phyloP scores from a whole-genome alignment of 164 flowering plant species.

The Platanus orientalis region DNA sequence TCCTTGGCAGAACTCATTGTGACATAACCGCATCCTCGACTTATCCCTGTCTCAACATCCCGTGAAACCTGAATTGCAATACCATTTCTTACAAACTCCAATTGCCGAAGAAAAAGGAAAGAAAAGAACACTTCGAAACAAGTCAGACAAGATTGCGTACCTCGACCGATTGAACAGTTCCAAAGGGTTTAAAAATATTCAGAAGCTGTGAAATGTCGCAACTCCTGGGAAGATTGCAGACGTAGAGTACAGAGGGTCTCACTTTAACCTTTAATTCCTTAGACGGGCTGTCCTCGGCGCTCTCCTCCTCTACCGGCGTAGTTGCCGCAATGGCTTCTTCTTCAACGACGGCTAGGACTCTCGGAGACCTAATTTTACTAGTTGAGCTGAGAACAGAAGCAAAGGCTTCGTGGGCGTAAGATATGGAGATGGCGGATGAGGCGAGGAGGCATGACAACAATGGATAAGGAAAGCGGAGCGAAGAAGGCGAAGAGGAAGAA shows the following conservation, averaged over 20 bases:
- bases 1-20: conserved; percentile 34
- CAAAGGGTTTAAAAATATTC: conserved; percentile 34
- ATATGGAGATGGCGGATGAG: conserved; percentile 5
- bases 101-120: background rate
- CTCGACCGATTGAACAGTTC: conserved; percentile 38
- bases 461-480: background rate
- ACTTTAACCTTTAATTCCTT: background rate
- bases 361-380: conserved; percentile 2
- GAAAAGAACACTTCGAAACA: background rate
- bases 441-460: background rate
- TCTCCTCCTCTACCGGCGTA: background rate
- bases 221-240: conserved; percentile 43
- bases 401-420: background rate
- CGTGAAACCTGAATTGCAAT: conserved; percentile 32
- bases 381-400: conserved; percentile 5
- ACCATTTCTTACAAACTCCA: background rate
- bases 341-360: conserved; percentile 12
- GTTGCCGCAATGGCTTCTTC: conserved; percentile 1
- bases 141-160: conserved; percentile 5
- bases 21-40: conserved; percentile 42
- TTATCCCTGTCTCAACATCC: conserved; percentile 38
- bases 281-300: conserved; percentile 1
- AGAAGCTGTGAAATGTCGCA: conserved; percentile 29
- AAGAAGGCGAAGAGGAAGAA: conserved; percentile 2
- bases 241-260: conserved; percentile 33